Evolutionary conservation across 305 asterid species (phyloP), one percentile per base, ranked within the genome.

Genomic region (Petunia hybrid): DNA sequence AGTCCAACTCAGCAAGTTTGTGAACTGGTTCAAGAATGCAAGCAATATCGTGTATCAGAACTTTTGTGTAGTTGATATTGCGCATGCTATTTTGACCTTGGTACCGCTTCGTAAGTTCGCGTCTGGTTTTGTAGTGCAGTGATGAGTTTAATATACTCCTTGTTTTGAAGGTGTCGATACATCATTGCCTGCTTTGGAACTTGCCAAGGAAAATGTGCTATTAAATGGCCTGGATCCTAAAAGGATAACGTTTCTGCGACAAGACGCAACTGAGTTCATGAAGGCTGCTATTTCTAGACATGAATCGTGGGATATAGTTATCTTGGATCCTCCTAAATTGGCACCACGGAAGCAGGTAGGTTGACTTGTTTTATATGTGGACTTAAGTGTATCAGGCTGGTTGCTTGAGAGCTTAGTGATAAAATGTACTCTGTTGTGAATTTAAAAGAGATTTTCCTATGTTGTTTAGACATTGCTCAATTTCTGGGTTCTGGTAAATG

Each of bases 311-410:
- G 98, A 96, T 81, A 85, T 96, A 82, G 97, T 96, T 81, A 86
- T 96, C 82, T 85, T 96, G 87, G 99, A 96, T 87, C 99, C 99
- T 68, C 99, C 99, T 31, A 96, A 96, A 85, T 90, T 94, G 59
- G 99, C 98, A 51, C 99, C 99, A 14, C 86, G 92, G 68, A 89
- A 83, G 86, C 91, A 94, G 98, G 98, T 96, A 87, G 40, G 45
- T 31, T 43, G 35, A 7, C 40, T 12, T 48, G 73, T 60, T 75
- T 35, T 42, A 22, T 56, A 22, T 64, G 59, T 78, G 83, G 69
- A 59, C 57, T 48, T 68, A 31, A 31, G 12, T 68, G 40, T 62
- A 74, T 70, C 75, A 80, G 67, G 43, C 74, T 83, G 76, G 70
- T 69, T 69, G 7, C 81, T 69, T 57, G 46, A 64, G 70, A 42